These are phyloP conservation scores for Lumnitzera racemosa DNA, from an alignment of 345 rosid genomes.

Conservation along the genomic window DNA sequence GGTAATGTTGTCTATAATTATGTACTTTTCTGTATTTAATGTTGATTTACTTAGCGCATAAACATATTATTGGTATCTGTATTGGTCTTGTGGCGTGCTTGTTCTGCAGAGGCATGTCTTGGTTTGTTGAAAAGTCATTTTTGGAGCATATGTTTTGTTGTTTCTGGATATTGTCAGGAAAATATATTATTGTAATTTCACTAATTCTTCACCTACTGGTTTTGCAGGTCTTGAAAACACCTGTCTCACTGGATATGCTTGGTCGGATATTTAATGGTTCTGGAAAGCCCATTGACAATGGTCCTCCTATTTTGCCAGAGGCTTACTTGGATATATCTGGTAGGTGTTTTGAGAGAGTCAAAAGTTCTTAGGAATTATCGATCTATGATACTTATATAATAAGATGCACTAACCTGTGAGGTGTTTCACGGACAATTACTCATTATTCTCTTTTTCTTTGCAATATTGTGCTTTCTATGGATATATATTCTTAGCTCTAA, in stretches of 20 bases:
- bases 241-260: conserved; percentile 92
- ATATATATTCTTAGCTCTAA: background rate
- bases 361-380: too few species aligned
- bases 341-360: conserved; percentile 13
- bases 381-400: background rate
- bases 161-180: too few species aligned
- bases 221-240: conserved; percentile 79
- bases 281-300: conserved; percentile 94
- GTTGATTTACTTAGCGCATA: background rate
- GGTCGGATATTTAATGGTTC: conserved; percentile 96
- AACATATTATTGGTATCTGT: too few species aligned
- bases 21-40: background rate
- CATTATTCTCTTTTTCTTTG: too few species aligned
- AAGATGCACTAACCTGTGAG: too few species aligned
- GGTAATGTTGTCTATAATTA: conserved; percentile 27
- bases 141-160: too few species aligned
- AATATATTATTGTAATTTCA: too few species aligned
- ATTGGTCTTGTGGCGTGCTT: too few species aligned
- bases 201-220: conserved; percentile 1
- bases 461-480: too few species aligned
- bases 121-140: too few species aligned
- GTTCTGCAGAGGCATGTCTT: too few species aligned
- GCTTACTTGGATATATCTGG: conserved; percentile 95
- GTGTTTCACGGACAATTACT: too few species aligned
- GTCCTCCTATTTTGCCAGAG: conserved; percentile 91